Evolutionary conservation across 2,329 filamentous ascomycete genomes (phyloP), one percentile per base, ranked within the genome.

Genomic region (Pseudogymnoascus sp.): DNA sequence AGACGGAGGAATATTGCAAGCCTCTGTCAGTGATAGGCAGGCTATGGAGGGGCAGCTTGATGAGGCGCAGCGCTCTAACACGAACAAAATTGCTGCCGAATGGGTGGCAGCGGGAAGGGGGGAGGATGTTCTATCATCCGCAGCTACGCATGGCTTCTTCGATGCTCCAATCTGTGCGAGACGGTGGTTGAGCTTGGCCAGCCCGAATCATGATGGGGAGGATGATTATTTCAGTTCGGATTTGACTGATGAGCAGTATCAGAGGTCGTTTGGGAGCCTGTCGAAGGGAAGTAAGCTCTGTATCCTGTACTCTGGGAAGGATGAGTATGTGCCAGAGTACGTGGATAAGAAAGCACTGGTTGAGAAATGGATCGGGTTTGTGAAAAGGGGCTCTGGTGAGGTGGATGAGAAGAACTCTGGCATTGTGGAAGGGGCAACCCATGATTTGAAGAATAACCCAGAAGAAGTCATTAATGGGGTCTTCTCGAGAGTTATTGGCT

Each of bases 151-250:
- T 14, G 62, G 68, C 4, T 69, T 75, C 41, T 73, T 73, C 40
- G 65, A 69, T 1, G 75, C 76, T 0, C 81, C 82, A 0, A 74
- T 88, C 4, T 81, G 77, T n/a, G 83, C 86, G 6, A 76, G 77
- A 52, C 73, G 87, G 43, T 88, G 85, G 72, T 71, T 87, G 37
- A 84, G 83, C 55, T 75, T 89, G 5, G 77, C 81, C 0, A 82
- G 79, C 21, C 83, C 83, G 0, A 76, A 79, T 55, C 74, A 78
- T 60, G 79, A 80, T 28, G 83, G 82, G 2, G 82, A 83, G 55
- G 88, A 90, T 71, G 88, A 90, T 71, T 84, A 86, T 66, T 90
- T 90, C 74, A 87, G 83, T 62, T 83, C 80, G 8, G 88, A 90
- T 73, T 73, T 89, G 33, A 71, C 68, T 0, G 81, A 84, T 43